These are phyloP conservation scores for Xerocomus potaroensis DNA, from an alignment of 768 basidiomycete species.

Conservation along the genomic window DNA sequence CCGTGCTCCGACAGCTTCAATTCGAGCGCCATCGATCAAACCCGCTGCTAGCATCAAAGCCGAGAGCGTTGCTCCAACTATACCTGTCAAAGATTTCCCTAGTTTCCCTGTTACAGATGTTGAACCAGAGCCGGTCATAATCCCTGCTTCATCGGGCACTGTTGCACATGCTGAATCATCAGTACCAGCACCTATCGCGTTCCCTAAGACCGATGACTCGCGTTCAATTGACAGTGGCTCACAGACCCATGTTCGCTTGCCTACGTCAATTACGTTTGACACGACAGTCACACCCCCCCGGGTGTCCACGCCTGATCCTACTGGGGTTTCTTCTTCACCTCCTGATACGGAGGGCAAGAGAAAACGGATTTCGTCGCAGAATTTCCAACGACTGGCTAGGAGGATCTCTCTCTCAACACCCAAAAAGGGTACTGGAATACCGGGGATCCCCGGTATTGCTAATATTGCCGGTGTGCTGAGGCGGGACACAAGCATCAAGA, in stretches of 20 bases:
- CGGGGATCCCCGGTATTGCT: slow-evolving; percentile 33
- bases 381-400: slow-evolving; percentile 77
- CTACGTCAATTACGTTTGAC: slow-evolving; percentile 59
- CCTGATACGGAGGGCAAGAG: slow-evolving; percentile 71
- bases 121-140: slow-evolving; percentile 6
- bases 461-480: slow-evolving; percentile 28
- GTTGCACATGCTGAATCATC: slow-evolving; percentile 30
- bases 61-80: slow-evolving; percentile 25
- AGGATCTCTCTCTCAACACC: slow-evolving; percentile 63
- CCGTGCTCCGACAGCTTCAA: slow-evolving; percentile 12
- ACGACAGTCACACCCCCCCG: slow-evolving; percentile 54
- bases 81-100: slow-evolving; percentile 27
- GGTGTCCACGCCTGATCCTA: slow-evolving; percentile 65
- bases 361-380: slow-evolving; percentile 79
- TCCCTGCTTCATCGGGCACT: slow-evolving; percentile 12
- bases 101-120: slow-evolving; percentile 27
- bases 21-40: slow-evolving; percentile 21
- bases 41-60: slow-evolving; percentile 20
- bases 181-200: slow-evolving; percentile 33
- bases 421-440: slow-evolving; percentile 50
- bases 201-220: slow-evolving; percentile 38
- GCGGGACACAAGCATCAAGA: slow-evolving; percentile 34
- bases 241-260: slow-evolving; percentile 22
- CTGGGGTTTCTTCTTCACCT: slow-evolving; percentile 53
- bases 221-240: slow-evolving; percentile 28